Evolutionary conservation across 2,329 filamentous ascomycete genomes (phyloP), one percentile per base, ranked within the genome.

Genomic region (Cytospora mali): DNA sequence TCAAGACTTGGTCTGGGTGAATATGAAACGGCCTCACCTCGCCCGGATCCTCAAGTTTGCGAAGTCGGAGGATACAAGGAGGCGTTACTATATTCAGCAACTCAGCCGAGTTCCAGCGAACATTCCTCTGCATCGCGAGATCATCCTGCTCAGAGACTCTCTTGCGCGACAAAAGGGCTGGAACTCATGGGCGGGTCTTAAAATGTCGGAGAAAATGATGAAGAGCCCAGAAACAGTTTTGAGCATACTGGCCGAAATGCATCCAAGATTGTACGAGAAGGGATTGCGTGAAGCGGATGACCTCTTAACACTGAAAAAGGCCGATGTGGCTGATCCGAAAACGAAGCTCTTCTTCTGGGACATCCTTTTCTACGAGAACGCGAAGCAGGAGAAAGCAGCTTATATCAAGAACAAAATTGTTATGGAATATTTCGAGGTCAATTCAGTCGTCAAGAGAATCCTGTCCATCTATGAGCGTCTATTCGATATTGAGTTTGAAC

Each of bases 291-390:
- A 85, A 72, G 80, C 83, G 49, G 73, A 79, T 62, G 77, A 79
- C 67, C 70, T 86, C 46, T 77, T 81, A 66, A 73, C 77, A 59
- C 69, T 85, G 50, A 85, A 86, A 75, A 77, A 81, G 69, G 69
- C 72, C 27, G 77, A 82, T 55, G 74, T 9, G 70, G 6, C 71
- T 7, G 6, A 29, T 4, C 14, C 74, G 33, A 75, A 79, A 46
- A 75, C 74, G 7, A 75, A 77, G 57, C 84, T 84, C 70, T 85
- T 80, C 70, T 74, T 84, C 2, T 86, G 83, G 83, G 84, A 86
- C 61, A 78, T 83, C 66, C 75, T 58, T 21, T 85, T 79, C 72
- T 85, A 85, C 69, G 78, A 83, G 58, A 79, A 78, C 0, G 70
- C 84, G 59, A 79, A 82, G 6, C 28, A 60, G 9, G 50, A 66